Conservation (phyloP, 2,329 filamentous ascomycete species). For the Erysiphe pulchra region DNA sequence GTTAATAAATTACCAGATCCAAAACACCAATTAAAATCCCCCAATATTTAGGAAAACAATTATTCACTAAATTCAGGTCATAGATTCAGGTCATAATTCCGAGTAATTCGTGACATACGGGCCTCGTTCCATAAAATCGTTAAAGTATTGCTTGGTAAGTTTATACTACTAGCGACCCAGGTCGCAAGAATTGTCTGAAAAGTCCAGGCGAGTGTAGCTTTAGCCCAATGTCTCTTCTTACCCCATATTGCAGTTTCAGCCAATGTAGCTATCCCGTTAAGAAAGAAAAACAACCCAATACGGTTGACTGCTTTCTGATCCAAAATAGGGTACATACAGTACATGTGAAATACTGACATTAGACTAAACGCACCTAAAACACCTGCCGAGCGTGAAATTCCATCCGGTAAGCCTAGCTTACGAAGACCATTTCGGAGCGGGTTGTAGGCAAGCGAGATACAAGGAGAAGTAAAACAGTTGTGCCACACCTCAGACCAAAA, state of each 20-base stretch:
- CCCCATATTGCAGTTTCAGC: conserved; percentile 15
- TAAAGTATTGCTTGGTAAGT: conserved; percentile 14
- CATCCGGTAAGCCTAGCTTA: conserved; percentile 11
- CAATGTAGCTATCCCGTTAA: conserved; percentile 16
- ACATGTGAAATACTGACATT: conserved; percentile 18
- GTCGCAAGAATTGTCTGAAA: conserved; percentile 14
- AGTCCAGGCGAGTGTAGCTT: conserved; percentile 13
- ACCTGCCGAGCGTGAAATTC: conserved; percentile 13
- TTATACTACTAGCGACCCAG: conserved; percentile 13
- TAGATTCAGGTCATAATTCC: background rate
- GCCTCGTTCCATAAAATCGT: conserved; percentile 13
- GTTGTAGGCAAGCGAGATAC: conserved; percentile 15
- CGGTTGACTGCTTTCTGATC: conserved; percentile 11
- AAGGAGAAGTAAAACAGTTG: conserved; percentile 17
- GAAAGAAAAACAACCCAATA: conserved; percentile 16
- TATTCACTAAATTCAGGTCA: background rate
- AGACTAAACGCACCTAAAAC: conserved; percentile 16
- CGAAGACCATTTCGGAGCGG: conserved; percentile 14
- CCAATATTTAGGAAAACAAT: no score
- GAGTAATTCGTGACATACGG: conserved; percentile 5
- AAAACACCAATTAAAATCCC: no score
- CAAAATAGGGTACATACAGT: conserved; percentile 15
- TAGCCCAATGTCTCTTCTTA: conserved; percentile 13
- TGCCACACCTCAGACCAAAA: conserved; percentile 20
- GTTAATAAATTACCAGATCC: no score